Conservation (phyloP, 768 basidiomycete species). For the Albatrellus ellisii region DNA sequence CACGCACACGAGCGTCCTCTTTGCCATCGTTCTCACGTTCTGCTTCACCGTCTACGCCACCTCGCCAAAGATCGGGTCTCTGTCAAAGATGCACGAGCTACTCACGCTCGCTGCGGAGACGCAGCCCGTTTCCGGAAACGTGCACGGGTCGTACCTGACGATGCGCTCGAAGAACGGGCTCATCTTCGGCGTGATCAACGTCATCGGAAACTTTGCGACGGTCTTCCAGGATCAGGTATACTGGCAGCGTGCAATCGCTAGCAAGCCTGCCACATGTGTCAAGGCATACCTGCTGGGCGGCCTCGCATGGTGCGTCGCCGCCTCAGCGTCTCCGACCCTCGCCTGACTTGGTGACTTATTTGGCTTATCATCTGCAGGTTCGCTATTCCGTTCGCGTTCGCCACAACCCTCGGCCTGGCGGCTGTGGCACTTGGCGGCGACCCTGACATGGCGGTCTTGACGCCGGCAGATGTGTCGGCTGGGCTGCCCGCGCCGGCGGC, state of each 20-base stretch:
- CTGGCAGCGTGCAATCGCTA: conserved; percentile 89
- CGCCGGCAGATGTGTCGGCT: conserved; percentile 63
- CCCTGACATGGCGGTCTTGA: conserved; percentile 37
- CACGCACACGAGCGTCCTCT: conserved; percentile 79
- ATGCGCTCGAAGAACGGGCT: conserved; percentile 46
- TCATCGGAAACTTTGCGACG: conserved; percentile 71
- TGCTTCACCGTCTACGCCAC: conserved; percentile 78
- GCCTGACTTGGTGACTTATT: neutral
- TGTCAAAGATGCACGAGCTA: conserved; percentile 65
- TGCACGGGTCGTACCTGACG: conserved; percentile 64
- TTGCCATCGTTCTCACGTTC: conserved; percentile 69
- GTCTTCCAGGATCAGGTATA: conserved; percentile 56
- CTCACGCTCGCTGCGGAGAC: conserved; percentile 41
- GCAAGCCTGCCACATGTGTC: conserved; percentile 69
- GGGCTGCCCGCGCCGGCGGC: conserved; percentile 81
- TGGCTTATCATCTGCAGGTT: conserved; percentile 32
- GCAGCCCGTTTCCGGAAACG: conserved; percentile 68
- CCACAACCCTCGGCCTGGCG: conserved; percentile 78
- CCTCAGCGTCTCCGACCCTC: neutral
- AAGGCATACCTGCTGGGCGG: conserved; percentile 89
- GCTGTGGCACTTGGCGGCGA: conserved; percentile 69
- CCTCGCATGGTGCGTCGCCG: conserved; percentile 52
- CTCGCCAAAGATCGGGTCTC: conserved; percentile 67
- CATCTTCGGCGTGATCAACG: conserved; percentile 71
- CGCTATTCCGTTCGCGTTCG: conserved; percentile 76